These are phyloP conservation scores for Dimocarpus longan DNA, from an alignment of 345 rosid species.

Conservation along the genomic window DNA sequence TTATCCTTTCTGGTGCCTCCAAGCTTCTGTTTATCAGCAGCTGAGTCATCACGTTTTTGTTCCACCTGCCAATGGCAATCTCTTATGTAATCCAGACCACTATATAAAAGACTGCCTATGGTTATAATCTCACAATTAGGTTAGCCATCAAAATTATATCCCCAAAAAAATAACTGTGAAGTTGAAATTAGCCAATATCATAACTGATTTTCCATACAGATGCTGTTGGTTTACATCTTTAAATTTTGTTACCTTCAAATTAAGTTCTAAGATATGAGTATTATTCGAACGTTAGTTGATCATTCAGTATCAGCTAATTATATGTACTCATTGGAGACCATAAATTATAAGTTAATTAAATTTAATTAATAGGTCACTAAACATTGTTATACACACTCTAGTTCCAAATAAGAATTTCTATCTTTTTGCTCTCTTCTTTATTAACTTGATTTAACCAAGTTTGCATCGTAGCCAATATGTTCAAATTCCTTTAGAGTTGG, in stretches of 20 bases:
- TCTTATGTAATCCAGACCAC: conserved; percentile 17
- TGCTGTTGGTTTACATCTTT: not conserved
- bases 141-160: not conserved
- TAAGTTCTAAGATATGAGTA: not conserved
- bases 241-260: not conserved
- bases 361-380: not conserved
- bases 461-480: not conserved
- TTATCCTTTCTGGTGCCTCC: conserved; percentile 65
- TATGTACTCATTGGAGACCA: not conserved
- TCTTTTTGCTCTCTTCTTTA: too few relatives aligned
- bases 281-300: not conserved
- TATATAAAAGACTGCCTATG: not conserved
- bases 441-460: not conserved
- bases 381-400: not conserved
- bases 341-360: not conserved
- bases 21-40: conserved; percentile 71
- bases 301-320: not conserved
- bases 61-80: conserved; percentile 59
- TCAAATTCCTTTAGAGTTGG: not conserved
- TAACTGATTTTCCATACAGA: not conserved
- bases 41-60: conserved; percentile 60
- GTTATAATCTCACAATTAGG: not conserved
- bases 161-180: not conserved
- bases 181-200: not conserved
- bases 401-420: not conserved